Percentiles rank a stretch among this genome's conserved stretches.
These are phyloP conservation scores for Gynostemma pentaphyllum DNA, from an alignment of 306 rosid species.

Conservation along the genomic window DNA sequence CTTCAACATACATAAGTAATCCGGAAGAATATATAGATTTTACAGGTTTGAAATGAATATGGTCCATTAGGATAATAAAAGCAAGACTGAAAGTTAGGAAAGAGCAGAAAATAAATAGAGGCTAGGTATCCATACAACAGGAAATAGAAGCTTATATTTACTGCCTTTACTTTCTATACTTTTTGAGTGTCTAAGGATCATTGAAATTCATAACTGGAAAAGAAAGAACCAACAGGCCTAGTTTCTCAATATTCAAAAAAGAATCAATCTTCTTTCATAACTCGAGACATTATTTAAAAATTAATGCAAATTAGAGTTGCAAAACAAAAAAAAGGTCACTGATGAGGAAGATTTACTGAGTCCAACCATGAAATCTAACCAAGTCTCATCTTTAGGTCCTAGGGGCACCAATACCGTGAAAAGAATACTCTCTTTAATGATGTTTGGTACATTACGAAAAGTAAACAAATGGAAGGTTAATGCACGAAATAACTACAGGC, in stretches of 20 bases:
- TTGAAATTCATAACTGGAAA: neutral
- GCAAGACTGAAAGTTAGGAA: neutral
- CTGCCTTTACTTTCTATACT: neutral
- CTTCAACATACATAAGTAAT: neutral
- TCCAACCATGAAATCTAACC: slow-evolving; percentile 3
- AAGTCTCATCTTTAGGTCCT: neutral
- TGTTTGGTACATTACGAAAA: neutral
- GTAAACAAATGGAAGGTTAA: neutral
- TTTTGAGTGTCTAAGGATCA: neutral
- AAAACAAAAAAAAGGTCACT: neutral
- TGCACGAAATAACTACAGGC: neutral
- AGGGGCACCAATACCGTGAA: neutral
- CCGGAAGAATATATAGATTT: neutral
- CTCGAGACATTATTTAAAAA: neutral
- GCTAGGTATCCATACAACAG: neutral
- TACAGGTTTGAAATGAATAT: neutral
- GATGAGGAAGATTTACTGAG: neutral
- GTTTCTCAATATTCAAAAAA: too few species aligned
- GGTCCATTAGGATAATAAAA: too few species aligned
- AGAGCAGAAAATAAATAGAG: neutral
- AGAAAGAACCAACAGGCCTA: neutral
- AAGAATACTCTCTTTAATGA: neutral
- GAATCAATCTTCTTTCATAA: neutral
- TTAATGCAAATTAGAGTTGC: neutral
- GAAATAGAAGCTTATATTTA: neutral